Percentiles rank a stretch among this genome's conserved stretches.
phyloP scores from a whole-genome alignment of 768 basidiomycete species.

The Phylloporus sp. region DNA sequence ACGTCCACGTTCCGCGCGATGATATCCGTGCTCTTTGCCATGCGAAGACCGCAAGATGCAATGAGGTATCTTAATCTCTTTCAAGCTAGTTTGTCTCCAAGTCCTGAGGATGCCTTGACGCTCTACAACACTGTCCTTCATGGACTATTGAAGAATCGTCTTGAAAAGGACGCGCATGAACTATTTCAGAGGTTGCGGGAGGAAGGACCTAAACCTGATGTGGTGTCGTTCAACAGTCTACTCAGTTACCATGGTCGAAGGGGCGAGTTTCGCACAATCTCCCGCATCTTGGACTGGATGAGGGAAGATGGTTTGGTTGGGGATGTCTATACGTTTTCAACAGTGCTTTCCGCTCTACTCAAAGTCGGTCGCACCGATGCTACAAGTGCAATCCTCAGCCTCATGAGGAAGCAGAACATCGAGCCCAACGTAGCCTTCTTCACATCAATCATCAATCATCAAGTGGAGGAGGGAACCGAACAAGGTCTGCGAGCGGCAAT shows the following conservation, averaged over 20 bases:
- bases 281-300: slow-evolving; percentile 56
- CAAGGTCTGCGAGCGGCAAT: slow-evolving; percentile 59
- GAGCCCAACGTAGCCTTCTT: slow-evolving; percentile 73
- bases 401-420: slow-evolving; percentile 77
- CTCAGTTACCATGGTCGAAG: slow-evolving; percentile 62
- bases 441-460: slow-evolving; percentile 74
- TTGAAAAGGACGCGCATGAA: slow-evolving; percentile 37
- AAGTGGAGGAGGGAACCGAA: slow-evolving; percentile 55
- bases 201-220: slow-evolving; percentile 60
- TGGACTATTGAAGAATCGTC: slow-evolving; percentile 51
- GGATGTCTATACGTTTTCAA: slow-evolving; percentile 86
- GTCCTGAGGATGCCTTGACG: slow-evolving; percentile 33
- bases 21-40: slow-evolving; percentile 56
- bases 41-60: slow-evolving; percentile 48
- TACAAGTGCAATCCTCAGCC: slow-evolving; percentile 53
- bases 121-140: slow-evolving; percentile 77
- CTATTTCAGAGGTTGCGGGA: slow-evolving; percentile 44
- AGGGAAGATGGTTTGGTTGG: slow-evolving; percentile 51
- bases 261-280: slow-evolving; percentile 60
- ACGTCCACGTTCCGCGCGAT: slow-evolving; percentile 65
- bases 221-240: slow-evolving; percentile 79
- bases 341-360: slow-evolving; percentile 74
- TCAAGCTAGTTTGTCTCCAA: slow-evolving; percentile 28
- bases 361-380: slow-evolving; percentile 66
- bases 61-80: slow-evolving; percentile 50